phyloP scores from a whole-genome alignment of 345 rosid species.

The Schrenkiella parvula region DNA sequence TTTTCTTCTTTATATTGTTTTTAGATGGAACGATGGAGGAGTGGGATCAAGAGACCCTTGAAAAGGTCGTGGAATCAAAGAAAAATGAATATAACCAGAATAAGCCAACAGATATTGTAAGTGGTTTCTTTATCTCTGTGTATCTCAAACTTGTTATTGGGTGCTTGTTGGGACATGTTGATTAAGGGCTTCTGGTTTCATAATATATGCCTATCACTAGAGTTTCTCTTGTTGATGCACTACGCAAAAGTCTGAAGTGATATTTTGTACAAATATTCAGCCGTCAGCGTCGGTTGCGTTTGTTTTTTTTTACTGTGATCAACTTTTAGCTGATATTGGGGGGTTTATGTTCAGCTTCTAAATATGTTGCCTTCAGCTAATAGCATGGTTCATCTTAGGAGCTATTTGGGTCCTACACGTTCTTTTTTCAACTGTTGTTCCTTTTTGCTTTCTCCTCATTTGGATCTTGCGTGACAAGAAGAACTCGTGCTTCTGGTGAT shows the following conservation, averaged over 20 bases:
- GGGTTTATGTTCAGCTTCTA: conserved; percentile 1
- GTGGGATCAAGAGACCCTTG: conserved; percentile 93
- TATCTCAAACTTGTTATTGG: background rate
- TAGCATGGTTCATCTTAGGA: conserved; percentile 19
- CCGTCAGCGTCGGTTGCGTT: background rate
- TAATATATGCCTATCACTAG: background rate
- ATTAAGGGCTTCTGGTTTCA: background rate
- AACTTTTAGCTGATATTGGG: conserved; percentile 1
- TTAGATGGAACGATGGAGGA: conserved; percentile 78
- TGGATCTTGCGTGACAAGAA: conserved; percentile 10
- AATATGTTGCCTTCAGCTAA: conserved; percentile 13
- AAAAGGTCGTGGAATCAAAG: conserved; percentile 88
- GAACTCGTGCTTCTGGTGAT: conserved; percentile 18
- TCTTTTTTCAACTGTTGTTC: background rate
- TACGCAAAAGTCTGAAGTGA: background rate
- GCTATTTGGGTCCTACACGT: conserved; percentile 7
- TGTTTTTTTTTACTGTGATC: background rate
- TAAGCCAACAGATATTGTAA: conserved; percentile 88
- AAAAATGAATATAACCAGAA: conserved; percentile 78
- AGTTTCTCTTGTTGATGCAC: conserved; percentile 8
- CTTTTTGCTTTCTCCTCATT: conserved; percentile 6
- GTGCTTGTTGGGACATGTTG: background rate
- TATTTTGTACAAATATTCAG: background rate
- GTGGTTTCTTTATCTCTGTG: conserved; percentile 19
- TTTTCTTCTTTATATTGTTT: background rate